These are phyloP conservation scores for Crithidia sp. DNA, from an alignment of 208 protist species.

Conservation along the genomic window DNA sequence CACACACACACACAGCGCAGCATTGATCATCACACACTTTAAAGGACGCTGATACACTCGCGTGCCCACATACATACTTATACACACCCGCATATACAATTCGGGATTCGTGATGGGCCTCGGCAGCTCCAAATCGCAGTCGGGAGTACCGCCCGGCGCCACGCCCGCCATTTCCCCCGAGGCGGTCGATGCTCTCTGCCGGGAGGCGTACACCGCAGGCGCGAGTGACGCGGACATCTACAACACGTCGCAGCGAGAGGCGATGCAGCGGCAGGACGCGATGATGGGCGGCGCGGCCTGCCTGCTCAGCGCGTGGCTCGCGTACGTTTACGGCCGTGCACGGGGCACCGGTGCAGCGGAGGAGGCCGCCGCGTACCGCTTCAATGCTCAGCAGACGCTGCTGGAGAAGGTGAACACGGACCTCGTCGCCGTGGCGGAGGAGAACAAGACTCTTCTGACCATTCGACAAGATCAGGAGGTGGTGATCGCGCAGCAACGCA, in stretches of 20 bases:
- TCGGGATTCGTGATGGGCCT: conserved; percentile 14
- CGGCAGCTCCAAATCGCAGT: conserved; percentile 5
- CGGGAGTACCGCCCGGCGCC: background rate
- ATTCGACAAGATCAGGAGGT: conserved; percentile 27
- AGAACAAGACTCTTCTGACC: conserved; percentile 13
- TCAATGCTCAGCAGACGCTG: conserved; percentile 21
- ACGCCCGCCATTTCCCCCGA: conserved; percentile 1
- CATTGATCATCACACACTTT: background rate
- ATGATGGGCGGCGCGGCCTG: conserved; percentile 28
- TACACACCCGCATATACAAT: background rate
- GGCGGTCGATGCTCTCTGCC: conserved; percentile 36
- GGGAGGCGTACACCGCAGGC: conserved; percentile 49
- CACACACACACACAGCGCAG: background rate
- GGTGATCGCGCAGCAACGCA: conserved; percentile 20
- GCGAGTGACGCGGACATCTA: conserved; percentile 37
- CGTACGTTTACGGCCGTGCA: conserved; percentile 41
- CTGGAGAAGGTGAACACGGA: conserved; percentile 24
- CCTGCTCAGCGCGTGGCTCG: conserved; percentile 32
- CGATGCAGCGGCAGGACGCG: conserved; percentile 27
- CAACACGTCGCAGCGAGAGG: conserved; percentile 37
- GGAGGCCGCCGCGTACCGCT: conserved; percentile 10
- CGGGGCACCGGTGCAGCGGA: conserved; percentile 12
- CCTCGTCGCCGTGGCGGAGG: conserved; percentile 8
- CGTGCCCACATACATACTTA: conserved; percentile 7
- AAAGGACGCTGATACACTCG: background rate